Evolutionary conservation across 805 yeast genomes (phyloP), one percentile per base, ranked within the genome.

Genomic region (Cyberlindnera galapagoensis): DNA sequence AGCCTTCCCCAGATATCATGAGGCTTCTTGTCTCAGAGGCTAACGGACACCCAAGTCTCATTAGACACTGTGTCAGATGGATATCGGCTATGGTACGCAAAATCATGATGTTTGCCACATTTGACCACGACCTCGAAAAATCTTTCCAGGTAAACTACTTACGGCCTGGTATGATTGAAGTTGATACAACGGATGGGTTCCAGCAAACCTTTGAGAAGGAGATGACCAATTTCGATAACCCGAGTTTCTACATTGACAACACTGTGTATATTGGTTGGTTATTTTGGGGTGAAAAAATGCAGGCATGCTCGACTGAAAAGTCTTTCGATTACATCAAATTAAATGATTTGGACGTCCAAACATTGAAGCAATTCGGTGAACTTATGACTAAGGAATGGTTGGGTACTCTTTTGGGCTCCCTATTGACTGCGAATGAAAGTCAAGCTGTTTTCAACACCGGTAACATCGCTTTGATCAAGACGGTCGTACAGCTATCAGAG

Each of bases 381-480:
- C 24, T 52, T 5, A 52, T 85, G 4, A 65, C 67, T 5, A 69
- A 66, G 38, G 69, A 69, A 0, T 81, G 90, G 86, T 48, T 85
- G n/a, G 42, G 48, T 4, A 56, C 55, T 10, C 61, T 80, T 7
- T 59, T 76, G 10, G 63, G 63, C 10, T 57, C 69, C 31, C 65
- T 80, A 57, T 60, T 76, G 20, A 69, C 79, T 40, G 80, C 85
- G 48, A 74, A 84, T 51, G 90, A 86, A 43, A 63, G 74, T 0
- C 74, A 69, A 21, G 74, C 82, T 14, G 71, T 72, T 2, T 83
- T 82, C 46, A 79, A 80, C 38, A 76, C 77, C 3, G 65, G 70
- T 1, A 74, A 80, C 40, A 86, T 83, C 3, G 66, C 70, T 21
- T 63, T 82, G 24, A 64, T 78, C 18, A 56, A 69, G 1, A 54